Conservation (phyloP, 331 rosid species). For the Prunus yedoensis region DNA sequence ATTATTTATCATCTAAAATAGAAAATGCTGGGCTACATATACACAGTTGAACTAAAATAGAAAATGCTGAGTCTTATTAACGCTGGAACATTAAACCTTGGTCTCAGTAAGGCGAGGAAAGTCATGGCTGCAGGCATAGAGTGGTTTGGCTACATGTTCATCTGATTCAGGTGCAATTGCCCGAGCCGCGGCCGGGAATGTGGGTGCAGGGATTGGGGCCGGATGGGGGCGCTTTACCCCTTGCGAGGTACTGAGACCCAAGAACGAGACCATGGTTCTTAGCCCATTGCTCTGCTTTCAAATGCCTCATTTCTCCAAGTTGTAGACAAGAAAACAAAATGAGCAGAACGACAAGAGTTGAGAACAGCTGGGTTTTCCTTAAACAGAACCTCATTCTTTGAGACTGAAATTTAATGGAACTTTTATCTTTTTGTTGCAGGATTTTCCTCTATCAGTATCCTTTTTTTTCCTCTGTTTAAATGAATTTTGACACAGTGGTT, state of each 20-base stretch:
- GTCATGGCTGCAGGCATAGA: not conserved
- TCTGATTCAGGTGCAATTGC: not conserved
- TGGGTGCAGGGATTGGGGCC: conserved; percentile 43
- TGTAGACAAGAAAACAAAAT: conserved; percentile 34
- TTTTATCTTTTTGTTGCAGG: conserved; percentile 1
- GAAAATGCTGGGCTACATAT: not conserved
- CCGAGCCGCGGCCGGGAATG: conserved; percentile 20
- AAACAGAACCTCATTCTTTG: conserved; percentile 25
- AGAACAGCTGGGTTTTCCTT: conserved; percentile 25
- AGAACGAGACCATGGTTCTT: conserved; percentile 24
- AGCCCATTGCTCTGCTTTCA: conserved; percentile 34
- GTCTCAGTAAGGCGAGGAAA: not conserved
- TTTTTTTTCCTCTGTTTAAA: not conserved
- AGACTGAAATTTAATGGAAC: not conserved
- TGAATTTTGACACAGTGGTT: not conserved
- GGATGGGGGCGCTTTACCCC: conserved; percentile 25
- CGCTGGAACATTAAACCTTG: not conserved
- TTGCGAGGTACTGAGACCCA: conserved; percentile 40
- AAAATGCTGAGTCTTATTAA: not conserved
- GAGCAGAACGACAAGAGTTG: conserved; percentile 25
- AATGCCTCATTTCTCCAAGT: conserved; percentile 42
- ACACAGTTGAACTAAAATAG: not conserved
- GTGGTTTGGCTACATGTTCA: not conserved
- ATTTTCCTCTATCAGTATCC: not conserved
- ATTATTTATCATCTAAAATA: no score